Evolutionary conservation across 2,329 filamentous ascomycete genomes (phyloP).

Genomic region (Calonectria pseudoreteaudii): DNA sequence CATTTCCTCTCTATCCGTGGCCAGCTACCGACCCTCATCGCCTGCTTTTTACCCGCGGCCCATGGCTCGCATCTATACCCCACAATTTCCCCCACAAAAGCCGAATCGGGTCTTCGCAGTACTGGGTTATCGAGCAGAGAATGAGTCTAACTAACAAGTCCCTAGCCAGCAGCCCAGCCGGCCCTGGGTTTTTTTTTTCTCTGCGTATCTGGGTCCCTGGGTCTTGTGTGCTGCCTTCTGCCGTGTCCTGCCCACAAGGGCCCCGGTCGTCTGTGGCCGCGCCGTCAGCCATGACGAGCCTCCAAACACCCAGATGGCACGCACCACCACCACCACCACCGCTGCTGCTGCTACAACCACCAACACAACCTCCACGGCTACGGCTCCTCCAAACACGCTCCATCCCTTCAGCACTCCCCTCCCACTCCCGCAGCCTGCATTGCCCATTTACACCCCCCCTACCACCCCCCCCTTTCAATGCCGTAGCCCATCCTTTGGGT

Average conservation of each 20-base stretch:
- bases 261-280: not conserved
- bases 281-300: constrained; percentile 4
- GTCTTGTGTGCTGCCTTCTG: not conserved
- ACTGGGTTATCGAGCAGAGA: not conserved
- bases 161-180: not conserved
- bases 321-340: constrained; percentile 17
- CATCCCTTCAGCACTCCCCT: constrained; percentile 6
- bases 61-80: constrained; percentile 19
- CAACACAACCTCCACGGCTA: not conserved
- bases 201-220: not conserved
- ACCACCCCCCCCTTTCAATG: constrained; percentile 12
- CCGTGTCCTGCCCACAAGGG: not conserved
- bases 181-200: not conserved
- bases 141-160: not conserved
- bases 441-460: not conserved
- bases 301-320: constrained; percentile 17
- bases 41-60: constrained; percentile 20
- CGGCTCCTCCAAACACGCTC: not conserved
- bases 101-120: constrained; percentile 8
- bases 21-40: constrained; percentile 15
- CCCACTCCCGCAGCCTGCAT: constrained; percentile 6
- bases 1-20: not conserved
- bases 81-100: constrained; percentile 27
- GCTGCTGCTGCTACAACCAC: not conserved
- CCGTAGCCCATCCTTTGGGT: constrained; percentile 3